These are phyloP conservation scores for Yarrowia deformans DNA, from an alignment of 805 yeast species.

Conservation along the genomic window DNA sequence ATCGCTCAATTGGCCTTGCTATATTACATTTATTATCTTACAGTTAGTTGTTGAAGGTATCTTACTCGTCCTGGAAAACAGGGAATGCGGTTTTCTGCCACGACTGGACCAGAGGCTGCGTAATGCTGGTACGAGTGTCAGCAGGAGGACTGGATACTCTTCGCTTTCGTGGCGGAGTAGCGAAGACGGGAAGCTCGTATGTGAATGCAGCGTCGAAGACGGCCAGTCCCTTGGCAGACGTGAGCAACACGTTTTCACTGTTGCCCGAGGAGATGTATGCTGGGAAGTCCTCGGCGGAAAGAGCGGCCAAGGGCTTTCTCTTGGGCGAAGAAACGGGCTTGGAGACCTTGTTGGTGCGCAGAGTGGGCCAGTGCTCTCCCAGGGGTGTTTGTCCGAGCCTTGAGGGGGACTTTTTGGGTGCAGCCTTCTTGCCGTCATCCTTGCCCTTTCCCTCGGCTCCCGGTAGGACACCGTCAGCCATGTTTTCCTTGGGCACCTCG, in stretches of 20 bases:
- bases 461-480: slow-evolving; percentile 5
- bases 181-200: slow-evolving; percentile 35
- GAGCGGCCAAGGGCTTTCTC: slow-evolving; percentile 10
- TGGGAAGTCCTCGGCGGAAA: slow-evolving; percentile 21
- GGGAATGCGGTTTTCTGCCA: slow-evolving; percentile 33
- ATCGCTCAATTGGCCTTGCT: background rate
- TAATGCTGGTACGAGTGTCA: slow-evolving; percentile 31
- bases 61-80: slow-evolving; percentile 29
- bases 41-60: slow-evolving; percentile 13
- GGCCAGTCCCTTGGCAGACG: slow-evolving; percentile 24
- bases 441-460: slow-evolving; percentile 10
- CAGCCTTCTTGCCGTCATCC: background rate
- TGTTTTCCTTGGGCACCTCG: slow-evolving; percentile 38
- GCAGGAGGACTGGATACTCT: slow-evolving; percentile 9
- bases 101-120: slow-evolving; percentile 27
- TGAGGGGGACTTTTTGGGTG: slow-evolving; percentile 6
- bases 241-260: slow-evolving; percentile 8
- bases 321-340: slow-evolving; percentile 23
- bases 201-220: slow-evolving; percentile 20
- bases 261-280: slow-evolving; percentile 27
- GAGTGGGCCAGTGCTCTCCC: slow-evolving; percentile 34
- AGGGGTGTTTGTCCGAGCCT: slow-evolving; percentile 19
- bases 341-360: slow-evolving; percentile 23
- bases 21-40: slow-evolving; percentile 18
- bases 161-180: slow-evolving; percentile 39